These are phyloP conservation scores for Silene vulgaris DNA, from an alignment of 179 eudicot species.

Conservation along the genomic window DNA sequence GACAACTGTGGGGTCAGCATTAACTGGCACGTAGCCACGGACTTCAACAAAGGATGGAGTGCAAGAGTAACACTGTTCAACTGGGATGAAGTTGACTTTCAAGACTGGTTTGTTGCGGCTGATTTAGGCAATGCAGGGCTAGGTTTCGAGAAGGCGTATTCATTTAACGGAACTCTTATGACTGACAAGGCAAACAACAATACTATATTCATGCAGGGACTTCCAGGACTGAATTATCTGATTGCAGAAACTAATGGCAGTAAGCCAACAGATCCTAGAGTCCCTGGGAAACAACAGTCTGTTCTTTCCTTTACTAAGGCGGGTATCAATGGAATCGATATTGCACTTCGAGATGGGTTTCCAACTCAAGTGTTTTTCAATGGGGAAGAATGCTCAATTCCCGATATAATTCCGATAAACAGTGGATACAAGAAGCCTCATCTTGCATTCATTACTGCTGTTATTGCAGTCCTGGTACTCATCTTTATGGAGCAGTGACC, in stretches of 20 bases:
- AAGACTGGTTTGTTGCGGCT: slow-evolving; percentile 73
- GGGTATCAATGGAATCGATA: slow-evolving; percentile 46
- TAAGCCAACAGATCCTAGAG: slow-evolving; percentile 41
- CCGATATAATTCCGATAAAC: slow-evolving; percentile 43
- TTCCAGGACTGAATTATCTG: slow-evolving; percentile 59
- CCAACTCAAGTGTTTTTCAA: slow-evolving; percentile 73
- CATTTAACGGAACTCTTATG: slow-evolving; percentile 59
- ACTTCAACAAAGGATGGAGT: slow-evolving; percentile 69
- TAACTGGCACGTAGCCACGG: slow-evolving; percentile 73
- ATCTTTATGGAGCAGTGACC: slow-evolving; percentile 30
- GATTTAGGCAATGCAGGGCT: slow-evolving; percentile 48
- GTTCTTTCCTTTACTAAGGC: slow-evolving; percentile 73
- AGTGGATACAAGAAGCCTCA: slow-evolving; percentile 27
- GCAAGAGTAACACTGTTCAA: slow-evolving; percentile 74
- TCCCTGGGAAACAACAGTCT: slow-evolving; percentile 79
- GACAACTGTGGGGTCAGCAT: slow-evolving; percentile 88
- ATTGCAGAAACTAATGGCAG: slow-evolving; percentile 54
- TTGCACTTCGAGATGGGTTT: slow-evolving; percentile 61
- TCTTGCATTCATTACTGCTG: slow-evolving; percentile 18
- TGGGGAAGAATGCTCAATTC: slow-evolving; percentile 82
- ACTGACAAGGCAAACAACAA: slow-evolving; percentile 28
- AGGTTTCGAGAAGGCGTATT: slow-evolving; percentile 63
- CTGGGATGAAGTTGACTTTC: slow-evolving; percentile 53
- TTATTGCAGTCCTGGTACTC: slow-evolving; percentile 33
- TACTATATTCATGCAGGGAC: slow-evolving; percentile 59